These are phyloP conservation scores for Acacia melanoxylon DNA, from an alignment of 306 rosid genomes.

Conservation along the genomic window DNA sequence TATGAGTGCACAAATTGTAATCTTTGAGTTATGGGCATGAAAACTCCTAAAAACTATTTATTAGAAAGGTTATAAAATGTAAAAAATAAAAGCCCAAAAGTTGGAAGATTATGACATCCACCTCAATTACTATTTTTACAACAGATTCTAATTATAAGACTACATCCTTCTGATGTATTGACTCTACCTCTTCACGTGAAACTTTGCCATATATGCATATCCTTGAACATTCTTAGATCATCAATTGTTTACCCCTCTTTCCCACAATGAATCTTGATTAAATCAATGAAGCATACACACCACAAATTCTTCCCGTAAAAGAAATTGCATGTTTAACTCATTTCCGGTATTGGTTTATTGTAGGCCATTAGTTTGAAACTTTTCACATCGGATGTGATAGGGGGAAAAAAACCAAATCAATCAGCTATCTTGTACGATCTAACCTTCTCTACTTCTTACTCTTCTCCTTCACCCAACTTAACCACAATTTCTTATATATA, in stretches of 20 bases:
- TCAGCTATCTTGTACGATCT: slow-evolving; percentile 27
- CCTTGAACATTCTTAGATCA: not conserved
- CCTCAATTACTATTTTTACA: too few species aligned
- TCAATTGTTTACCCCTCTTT: not conserved
- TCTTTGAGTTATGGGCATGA: too few species aligned
- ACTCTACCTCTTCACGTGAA: not conserved
- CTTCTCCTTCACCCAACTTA: slow-evolving; percentile 27
- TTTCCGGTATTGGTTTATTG: not conserved
- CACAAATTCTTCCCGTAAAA: not conserved
- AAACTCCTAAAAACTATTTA: too few species aligned
- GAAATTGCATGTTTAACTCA: not conserved
- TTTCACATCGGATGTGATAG: not conserved
- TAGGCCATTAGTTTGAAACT: not conserved
- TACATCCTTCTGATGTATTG: not conserved
- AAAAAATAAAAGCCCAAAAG: too few species aligned
- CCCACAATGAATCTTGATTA: not conserved
- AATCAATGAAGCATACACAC: not conserved
- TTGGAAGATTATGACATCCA: too few species aligned
- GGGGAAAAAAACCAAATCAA: not conserved
- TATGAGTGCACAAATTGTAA: too few species aligned
- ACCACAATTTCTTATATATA: slow-evolving; percentile 31
- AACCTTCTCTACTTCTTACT: slow-evolving; percentile 47
- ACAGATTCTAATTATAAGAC: too few species aligned
- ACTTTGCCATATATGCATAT: not conserved
- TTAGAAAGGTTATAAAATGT: too few species aligned